Base-by-base conservation (phyloP, 306 rosid species). In the Quercus glauca region DNA sequence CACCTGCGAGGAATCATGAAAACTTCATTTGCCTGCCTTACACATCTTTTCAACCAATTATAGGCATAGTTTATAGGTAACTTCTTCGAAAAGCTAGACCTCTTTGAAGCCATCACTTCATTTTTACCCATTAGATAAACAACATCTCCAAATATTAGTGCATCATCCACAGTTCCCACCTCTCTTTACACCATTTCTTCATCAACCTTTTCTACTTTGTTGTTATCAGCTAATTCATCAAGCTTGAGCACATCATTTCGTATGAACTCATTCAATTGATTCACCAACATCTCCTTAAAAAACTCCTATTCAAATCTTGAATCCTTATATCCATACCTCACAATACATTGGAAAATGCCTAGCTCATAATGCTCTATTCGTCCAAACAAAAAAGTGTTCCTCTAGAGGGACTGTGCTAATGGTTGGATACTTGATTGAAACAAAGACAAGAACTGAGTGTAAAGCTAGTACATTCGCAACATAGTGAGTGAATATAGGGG, bases 401-500 rank as follows among this genome's bases (percentile, higher is more conserved):
- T 88, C 92, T 45, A 1, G 7, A 0, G 87, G 77, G 35, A 89
- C 92, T 78, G 85, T 90, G 73, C 94, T 88, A 21, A 94, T 73
- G 0, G 92, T 97, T 69, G 92, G 72, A 0, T 90, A 90, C 71
- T 94, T 91, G 71, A 89, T 86, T 19, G 91, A 79, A 3, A 94
- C 90, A 29, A 92, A 92, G 26, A 89, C 81, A 14, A 92, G 83
- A 1, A 88, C 87, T 0, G 90, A 87, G 78, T 94, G 96, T 29
- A 94, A 33, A 2, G 91, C 91, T 5, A 91, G 92, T 18, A 94
- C 83, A 68, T 90, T 90, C 19, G 10, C 77, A 6, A 84, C 80
- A 33, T 86, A 90, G n/a, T 92, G 97, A 56, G 84, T 86, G 91
- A 94, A 90, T 70, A 94, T 92, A 0, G 98, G 96, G 0, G 94